Evolutionary conservation across 2,329 filamentous ascomycete genomes (phyloP).

Genomic region (Penicillium concentricum): DNA sequence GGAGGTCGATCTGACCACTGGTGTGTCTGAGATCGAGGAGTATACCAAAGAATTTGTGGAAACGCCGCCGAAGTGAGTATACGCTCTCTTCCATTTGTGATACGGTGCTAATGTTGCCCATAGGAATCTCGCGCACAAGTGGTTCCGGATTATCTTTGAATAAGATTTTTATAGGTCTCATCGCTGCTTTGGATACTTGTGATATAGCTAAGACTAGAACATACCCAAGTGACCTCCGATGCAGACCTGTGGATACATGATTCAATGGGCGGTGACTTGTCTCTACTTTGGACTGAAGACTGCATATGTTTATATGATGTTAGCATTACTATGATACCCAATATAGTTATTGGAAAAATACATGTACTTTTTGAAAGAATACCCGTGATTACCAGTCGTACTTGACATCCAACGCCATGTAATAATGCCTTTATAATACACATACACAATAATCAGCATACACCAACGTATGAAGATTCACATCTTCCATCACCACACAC

Average conservation of each 20-base stretch:
- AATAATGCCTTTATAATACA: background rate
- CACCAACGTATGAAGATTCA: background rate
- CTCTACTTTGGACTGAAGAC: background rate
- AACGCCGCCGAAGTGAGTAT: constrained; percentile 52
- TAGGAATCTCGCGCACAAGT: constrained; percentile 28
- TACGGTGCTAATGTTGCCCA: constrained; percentile 2
- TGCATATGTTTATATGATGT: background rate
- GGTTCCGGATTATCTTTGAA: constrained; percentile 23
- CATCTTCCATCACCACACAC: background rate
- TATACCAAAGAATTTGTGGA: constrained; percentile 63
- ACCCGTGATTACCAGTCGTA: background rate
- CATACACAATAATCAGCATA: background rate
- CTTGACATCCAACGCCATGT: background rate
- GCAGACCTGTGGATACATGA: background rate
- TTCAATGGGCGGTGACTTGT: background rate
- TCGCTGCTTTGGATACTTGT: background rate
- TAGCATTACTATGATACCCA: constrained; percentile 1
- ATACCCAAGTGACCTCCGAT: background rate
- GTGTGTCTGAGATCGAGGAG: constrained; percentile 65
- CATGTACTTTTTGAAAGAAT: background rate
- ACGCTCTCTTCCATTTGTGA: background rate
- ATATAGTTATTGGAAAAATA: background rate
- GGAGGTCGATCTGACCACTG: constrained; percentile 63
- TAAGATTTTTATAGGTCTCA: background rate
- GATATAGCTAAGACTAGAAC: background rate